A percentile compares a stretch with the other conserved stretches of the same genome.
phyloP scores from a whole-genome alignment of 2,329 filamentous ascomycete species.

The Diplodia mutila region DNA sequence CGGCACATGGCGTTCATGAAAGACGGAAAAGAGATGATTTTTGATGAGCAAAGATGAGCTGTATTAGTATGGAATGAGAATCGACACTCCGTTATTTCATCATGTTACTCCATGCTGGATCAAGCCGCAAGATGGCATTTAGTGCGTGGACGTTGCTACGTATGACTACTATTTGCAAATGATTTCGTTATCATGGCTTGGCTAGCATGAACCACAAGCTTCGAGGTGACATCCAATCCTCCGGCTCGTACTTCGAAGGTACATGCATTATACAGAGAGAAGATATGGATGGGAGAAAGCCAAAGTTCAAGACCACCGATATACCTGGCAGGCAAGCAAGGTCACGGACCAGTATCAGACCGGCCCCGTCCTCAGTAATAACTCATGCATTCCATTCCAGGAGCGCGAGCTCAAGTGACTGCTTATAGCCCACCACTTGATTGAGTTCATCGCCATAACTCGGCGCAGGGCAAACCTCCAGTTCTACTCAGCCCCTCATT shows the following conservation, averaged over 20 bases:
- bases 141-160: too few relatives aligned
- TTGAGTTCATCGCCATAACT: background rate
- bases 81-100: conserved; percentile 4
- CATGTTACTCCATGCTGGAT: background rate
- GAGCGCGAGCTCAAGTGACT: background rate
- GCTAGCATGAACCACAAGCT: background rate
- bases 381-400: background rate
- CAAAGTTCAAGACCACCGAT: too few relatives aligned
- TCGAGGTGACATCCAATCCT: background rate
- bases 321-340: background rate
- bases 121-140: too few relatives aligned
- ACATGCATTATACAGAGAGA: too few relatives aligned
- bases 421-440: background rate
- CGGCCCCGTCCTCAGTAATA: background rate
- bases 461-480: background rate
- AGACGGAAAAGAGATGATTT: background rate
- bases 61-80: conserved; percentile 9
- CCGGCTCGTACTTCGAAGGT: too few relatives aligned
- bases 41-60: background rate
- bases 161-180: background rate
- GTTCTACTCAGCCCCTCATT: conserved; percentile 39
- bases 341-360: background rate
- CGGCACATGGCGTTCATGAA: background rate
- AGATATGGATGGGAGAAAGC: too few relatives aligned
- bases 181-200: background rate